Percentiles rank a stretch among this genome's conserved stretches.
phyloP scores from a whole-genome alignment of 2,329 filamentous ascomycete genomes.

The Ciborinia camelliae region DNA sequence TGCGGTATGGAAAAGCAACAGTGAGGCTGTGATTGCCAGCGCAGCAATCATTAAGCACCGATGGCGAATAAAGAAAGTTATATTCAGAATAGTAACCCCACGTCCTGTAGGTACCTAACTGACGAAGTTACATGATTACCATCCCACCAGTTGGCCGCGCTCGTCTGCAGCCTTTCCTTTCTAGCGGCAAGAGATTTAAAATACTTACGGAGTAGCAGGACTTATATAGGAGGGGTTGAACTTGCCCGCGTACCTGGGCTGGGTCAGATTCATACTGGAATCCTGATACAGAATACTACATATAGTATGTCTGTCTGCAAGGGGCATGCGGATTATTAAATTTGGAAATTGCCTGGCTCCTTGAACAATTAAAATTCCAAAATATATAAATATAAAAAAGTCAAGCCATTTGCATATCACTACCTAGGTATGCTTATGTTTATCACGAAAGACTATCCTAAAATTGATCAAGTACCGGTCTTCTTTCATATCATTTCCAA shows the following conservation, averaged over 20 bases:
- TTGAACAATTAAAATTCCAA: not conserved
- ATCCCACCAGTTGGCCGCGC: no score
- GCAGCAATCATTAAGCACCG: not conserved
- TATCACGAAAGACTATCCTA: no score
- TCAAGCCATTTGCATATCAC: not conserved
- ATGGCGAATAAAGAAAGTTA: not conserved
- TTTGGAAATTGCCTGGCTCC: not conserved
- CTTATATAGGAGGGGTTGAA: not conserved
- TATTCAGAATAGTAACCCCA: not conserved
- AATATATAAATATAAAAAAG: no score
- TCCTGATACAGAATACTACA: no score
- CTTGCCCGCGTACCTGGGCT: not conserved
- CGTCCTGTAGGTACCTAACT: no score
- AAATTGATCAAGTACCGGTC: no score
- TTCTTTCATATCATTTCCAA: no score
- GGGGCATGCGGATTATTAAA: not conserved
- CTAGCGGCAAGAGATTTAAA: not conserved
- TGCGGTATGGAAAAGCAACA: not conserved
- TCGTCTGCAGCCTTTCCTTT: not conserved
- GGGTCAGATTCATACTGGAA: no score
- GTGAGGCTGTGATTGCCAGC: conserved; percentile 2
- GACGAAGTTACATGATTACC: no score
- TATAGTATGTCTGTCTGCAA: not conserved
- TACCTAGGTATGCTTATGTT: not conserved
- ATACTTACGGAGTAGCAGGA: no score